Conservation (phyloP, 2,329 filamentous ascomycete genomes). For the Incumbomyces lentus region DNA sequence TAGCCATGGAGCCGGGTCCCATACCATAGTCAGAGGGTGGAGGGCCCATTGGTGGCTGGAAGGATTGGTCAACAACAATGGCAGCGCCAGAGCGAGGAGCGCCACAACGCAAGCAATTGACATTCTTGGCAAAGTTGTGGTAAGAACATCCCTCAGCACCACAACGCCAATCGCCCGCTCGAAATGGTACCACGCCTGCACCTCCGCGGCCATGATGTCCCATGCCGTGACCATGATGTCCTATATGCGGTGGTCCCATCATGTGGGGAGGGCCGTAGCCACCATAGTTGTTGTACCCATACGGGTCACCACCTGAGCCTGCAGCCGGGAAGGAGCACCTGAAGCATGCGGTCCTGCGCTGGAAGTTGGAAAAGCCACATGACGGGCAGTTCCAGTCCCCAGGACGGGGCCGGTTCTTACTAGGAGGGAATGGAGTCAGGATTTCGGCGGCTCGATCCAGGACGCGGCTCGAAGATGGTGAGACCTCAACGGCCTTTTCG, state of each 20-base stretch:
- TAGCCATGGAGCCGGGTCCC: constrained; percentile 78
- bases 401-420: constrained; percentile 93
- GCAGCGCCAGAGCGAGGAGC: constrained; percentile 88
- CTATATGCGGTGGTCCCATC: constrained; percentile 59
- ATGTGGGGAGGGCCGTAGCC: constrained; percentile 58
- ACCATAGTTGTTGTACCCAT: constrained; percentile 44
- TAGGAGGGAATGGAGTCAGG: constrained; percentile 91
- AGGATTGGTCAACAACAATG: constrained; percentile 86
- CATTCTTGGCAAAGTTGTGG: constrained; percentile 99
- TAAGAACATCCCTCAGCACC: constrained; percentile 95
- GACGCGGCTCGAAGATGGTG: constrained; percentile 91
- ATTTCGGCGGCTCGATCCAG: constrained; percentile 93
- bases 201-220: constrained; percentile 50
- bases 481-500: constrained; percentile 98
- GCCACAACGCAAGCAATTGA: constrained; percentile 91
- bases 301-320: constrained; percentile 62
- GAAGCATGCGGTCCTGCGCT: constrained; percentile 96
- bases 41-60: constrained; percentile 81
- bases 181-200: constrained; percentile 85
- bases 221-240: constrained; percentile 44
- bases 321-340: constrained; percentile 98
- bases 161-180: constrained; percentile 97
- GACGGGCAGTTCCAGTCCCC: constrained; percentile 99
- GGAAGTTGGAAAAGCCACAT: constrained; percentile 98
- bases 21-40: constrained; percentile 66